Percentiles rank a stretch among this genome's conserved stretches.
These are phyloP conservation scores for Camellia lanceoleosa DNA, from an alignment of 148 eudicot genomes.

Conservation along the genomic window DNA sequence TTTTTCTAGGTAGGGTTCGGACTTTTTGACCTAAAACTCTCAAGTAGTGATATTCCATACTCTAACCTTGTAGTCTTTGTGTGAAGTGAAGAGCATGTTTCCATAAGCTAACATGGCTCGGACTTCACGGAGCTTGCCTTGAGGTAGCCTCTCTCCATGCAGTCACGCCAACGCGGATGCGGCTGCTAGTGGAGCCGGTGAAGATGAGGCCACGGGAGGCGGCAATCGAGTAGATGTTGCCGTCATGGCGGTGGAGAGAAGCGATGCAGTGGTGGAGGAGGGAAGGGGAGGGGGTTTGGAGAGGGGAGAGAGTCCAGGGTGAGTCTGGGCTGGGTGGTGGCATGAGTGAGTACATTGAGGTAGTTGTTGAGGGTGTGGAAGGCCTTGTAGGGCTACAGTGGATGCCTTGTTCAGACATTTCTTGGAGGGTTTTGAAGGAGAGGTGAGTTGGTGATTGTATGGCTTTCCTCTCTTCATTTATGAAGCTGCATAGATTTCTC, in stretches of 20 bases:
- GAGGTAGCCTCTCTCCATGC: slow-evolving; percentile 40
- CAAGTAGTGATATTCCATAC: slow-evolving; percentile 27
- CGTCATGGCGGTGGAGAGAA: slow-evolving; percentile 47
- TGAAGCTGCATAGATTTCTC: slow-evolving; percentile 16
- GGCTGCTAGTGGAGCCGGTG: slow-evolving; percentile 44
- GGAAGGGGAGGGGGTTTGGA: slow-evolving; percentile 38
- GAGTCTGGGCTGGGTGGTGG: slow-evolving; percentile 42
- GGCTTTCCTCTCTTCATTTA: slow-evolving; percentile 14
- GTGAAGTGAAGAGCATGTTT: slow-evolving; percentile 43
- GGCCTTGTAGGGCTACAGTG: slow-evolving; percentile 25
- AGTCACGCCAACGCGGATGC: slow-evolving; percentile 54
- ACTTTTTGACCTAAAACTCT: slow-evolving; percentile 31
- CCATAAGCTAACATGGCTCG: slow-evolving; percentile 45
- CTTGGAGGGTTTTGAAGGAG: slow-evolving; percentile 17
- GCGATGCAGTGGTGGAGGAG: slow-evolving; percentile 48
- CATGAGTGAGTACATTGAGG: slow-evolving; percentile 21
- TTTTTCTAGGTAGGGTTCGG: slow-evolving; percentile 32
- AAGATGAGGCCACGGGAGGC: slow-evolving; percentile 24
- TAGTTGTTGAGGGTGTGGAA: background rate
- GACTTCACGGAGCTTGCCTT: slow-evolving; percentile 30
- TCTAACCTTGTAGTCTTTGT: slow-evolving; percentile 40
- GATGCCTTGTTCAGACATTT: slow-evolving; percentile 12
- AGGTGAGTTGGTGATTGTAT: slow-evolving; percentile 19
- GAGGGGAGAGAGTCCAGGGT: slow-evolving; percentile 49
- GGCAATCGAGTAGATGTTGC: slow-evolving; percentile 39